These are phyloP conservation scores for Prosopis cineraria DNA, from an alignment of 306 rosid species.

Conservation along the genomic window DNA sequence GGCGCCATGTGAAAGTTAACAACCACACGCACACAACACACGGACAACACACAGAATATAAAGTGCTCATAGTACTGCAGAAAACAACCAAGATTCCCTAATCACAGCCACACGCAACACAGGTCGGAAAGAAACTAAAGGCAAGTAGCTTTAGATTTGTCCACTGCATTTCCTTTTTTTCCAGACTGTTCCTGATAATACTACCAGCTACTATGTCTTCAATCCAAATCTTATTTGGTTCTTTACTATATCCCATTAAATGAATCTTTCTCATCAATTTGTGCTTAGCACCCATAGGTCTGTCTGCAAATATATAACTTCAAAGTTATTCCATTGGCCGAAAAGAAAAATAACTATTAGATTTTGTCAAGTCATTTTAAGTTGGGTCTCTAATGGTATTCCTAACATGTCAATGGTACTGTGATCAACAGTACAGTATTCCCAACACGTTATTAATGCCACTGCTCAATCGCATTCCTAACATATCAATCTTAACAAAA, in stretches of 20 bases:
- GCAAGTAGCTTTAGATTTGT: constrained; percentile 40
- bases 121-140: constrained; percentile 22
- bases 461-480: too few relatives aligned
- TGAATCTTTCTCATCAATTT: background rate
- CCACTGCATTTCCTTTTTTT: constrained; percentile 29
- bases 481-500: too few relatives aligned
- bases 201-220: background rate
- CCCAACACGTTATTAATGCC: too few relatives aligned
- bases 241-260: background rate
- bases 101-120: constrained; percentile 28
- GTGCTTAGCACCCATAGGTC: background rate
- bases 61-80: background rate
- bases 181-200: background rate
- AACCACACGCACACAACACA: background rate
- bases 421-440: too few relatives aligned
- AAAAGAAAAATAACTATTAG: background rate
- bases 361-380: background rate
- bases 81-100: constrained; percentile 40
- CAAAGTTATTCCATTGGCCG: background rate
- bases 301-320: background rate
- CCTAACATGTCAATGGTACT: background rate
- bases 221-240: background rate
- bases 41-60: background rate
- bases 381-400: too few relatives aligned
- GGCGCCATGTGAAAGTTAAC: constrained; percentile 41